These are phyloP conservation scores for Thalassiosira sp. DNA, from an alignment of 352 stramenopile genomes.

Conservation along the genomic window DNA sequence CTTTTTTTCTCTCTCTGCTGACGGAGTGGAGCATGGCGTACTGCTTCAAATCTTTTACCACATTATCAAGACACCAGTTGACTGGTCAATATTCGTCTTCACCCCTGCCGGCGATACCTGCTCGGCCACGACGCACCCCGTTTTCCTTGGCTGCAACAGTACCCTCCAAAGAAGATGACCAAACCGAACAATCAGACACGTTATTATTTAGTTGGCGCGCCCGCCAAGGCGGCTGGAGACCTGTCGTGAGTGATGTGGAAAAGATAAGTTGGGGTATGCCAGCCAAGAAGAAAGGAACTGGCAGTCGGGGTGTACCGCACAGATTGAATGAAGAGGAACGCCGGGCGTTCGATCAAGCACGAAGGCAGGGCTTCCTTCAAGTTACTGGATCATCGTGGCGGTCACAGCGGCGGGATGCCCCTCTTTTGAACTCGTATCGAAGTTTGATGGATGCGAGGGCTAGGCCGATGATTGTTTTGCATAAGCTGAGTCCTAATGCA, in stretches of 20 bases:
- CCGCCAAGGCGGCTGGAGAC: slow-evolving; percentile 49
- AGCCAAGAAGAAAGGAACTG: slow-evolving; percentile 60
- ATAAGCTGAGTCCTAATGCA: slow-evolving; percentile 51
- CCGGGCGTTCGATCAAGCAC: slow-evolving; percentile 57
- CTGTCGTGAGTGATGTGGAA: slow-evolving; percentile 58
- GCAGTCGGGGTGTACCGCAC: slow-evolving; percentile 58
- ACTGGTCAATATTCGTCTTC: no score
- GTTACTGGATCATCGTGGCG: slow-evolving; percentile 56
- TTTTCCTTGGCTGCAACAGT: neutral
- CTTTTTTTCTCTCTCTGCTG: no score
- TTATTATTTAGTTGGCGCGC: slow-evolving; percentile 40
- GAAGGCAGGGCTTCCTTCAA: slow-evolving; percentile 57
- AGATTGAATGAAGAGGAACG: slow-evolving; percentile 65
- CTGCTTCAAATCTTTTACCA: no score
- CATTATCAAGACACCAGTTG: no score
- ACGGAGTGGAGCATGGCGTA: no score
- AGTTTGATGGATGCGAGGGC: slow-evolving; percentile 64
- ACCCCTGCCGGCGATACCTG: no score
- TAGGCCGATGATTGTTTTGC: slow-evolving; percentile 53
- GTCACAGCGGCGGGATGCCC: slow-evolving; percentile 58
- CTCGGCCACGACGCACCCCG: no score
- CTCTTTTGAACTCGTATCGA: slow-evolving; percentile 64
- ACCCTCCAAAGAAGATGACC: neutral
- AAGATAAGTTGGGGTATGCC: slow-evolving; percentile 58
- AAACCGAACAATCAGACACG: neutral